Conservation (phyloP, 164 flowering plant genomes). For the Aristolochia californica region DNA sequence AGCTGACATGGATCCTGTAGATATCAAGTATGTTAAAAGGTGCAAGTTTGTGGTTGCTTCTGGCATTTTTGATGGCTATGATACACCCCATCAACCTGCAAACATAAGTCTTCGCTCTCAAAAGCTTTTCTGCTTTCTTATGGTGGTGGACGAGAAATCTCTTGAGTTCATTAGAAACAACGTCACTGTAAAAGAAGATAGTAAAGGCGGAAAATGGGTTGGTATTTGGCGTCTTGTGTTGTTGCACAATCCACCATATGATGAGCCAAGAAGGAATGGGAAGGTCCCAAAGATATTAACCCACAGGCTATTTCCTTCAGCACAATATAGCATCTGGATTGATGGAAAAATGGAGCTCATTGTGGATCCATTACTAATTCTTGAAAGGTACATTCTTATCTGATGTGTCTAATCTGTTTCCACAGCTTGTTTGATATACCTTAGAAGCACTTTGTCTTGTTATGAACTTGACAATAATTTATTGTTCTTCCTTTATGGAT, state of each 20-base stretch:
- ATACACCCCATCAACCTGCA: slow-evolving; percentile 92
- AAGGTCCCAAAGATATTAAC: slow-evolving; percentile 94
- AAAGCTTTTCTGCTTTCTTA: slow-evolving; percentile 89
- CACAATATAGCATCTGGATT: slow-evolving; percentile 95
- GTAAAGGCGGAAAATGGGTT: slow-evolving; percentile 70
- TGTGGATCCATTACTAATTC: slow-evolving; percentile 82
- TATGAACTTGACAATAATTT: no score
- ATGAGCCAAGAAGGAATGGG: slow-evolving; percentile 95
- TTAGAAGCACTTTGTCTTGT: not conserved
- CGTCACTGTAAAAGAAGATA: slow-evolving; percentile 52
- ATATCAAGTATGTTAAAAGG: slow-evolving; percentile 57
- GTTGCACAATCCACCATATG: slow-evolving; percentile 72
- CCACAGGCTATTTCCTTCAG: slow-evolving; percentile 86
- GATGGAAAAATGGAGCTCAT: slow-evolving; percentile 99
- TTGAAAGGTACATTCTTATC: slow-evolving; percentile 56
- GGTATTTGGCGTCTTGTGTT: slow-evolving; percentile 88
- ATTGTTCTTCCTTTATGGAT: no score
- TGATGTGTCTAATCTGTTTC: not conserved
- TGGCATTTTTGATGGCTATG: slow-evolving; percentile 98
- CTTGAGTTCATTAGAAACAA: slow-evolving; percentile 57
- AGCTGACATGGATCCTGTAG: slow-evolving; percentile 70
- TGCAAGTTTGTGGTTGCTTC: slow-evolving; percentile 91
- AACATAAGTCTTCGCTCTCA: slow-evolving; percentile 70
- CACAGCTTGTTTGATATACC: not conserved
- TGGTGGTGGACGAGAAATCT: slow-evolving; percentile 90